A percentile compares a stretch with the other conserved stretches of the same genome.
These are phyloP conservation scores for Fomitopsis pinicola DNA, from an alignment of 1,284 basidiomycete genomes.

Conservation along the genomic window DNA sequence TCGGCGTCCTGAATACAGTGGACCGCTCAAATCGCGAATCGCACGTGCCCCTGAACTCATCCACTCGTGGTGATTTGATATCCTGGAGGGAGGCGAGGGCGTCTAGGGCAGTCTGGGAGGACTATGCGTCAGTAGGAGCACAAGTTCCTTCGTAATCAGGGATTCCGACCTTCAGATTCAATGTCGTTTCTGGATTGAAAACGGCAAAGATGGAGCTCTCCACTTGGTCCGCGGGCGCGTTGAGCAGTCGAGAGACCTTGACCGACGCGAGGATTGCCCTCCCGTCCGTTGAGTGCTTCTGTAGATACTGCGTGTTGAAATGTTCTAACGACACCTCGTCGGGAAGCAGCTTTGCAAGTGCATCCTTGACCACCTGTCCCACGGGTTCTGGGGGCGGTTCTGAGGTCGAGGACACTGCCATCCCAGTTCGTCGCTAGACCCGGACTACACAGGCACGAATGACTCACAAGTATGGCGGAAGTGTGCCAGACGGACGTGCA, in stretches of 20 bases:
- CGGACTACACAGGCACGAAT: not conserved
- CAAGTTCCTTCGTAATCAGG: not conserved
- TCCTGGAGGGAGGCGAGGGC: slow-evolving; percentile 43
- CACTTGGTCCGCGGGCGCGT: slow-evolving; percentile 49
- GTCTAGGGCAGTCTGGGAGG: slow-evolving; percentile 41
- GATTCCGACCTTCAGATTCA: slow-evolving; percentile 46
- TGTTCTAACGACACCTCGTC: slow-evolving; percentile 53
- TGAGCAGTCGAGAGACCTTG: slow-evolving; percentile 43
- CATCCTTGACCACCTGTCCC: slow-evolving; percentile 39
- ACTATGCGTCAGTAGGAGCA: not conserved
- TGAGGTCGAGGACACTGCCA: slow-evolving; percentile 37
- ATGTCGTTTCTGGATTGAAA: slow-evolving; percentile 39
- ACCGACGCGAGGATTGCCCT: slow-evolving; percentile 60
- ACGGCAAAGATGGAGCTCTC: slow-evolving; percentile 56
- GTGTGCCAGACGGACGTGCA: slow-evolving; percentile 71
- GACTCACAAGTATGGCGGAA: slow-evolving; percentile 53
- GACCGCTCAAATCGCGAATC: slow-evolving; percentile 53
- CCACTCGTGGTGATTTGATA: slow-evolving; percentile 46
- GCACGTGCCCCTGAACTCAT: slow-evolving; percentile 56
- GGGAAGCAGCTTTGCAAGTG: slow-evolving; percentile 52
- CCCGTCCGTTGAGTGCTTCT: slow-evolving; percentile 49
- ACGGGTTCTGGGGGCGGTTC: slow-evolving; percentile 40
- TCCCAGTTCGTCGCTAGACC: not conserved
- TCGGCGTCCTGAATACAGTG: slow-evolving; percentile 55
- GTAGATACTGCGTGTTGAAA: slow-evolving; percentile 74